Conservation (phyloP, 108 stramenopile species). For the Cyclotella choctawhatcheeana region DNA sequence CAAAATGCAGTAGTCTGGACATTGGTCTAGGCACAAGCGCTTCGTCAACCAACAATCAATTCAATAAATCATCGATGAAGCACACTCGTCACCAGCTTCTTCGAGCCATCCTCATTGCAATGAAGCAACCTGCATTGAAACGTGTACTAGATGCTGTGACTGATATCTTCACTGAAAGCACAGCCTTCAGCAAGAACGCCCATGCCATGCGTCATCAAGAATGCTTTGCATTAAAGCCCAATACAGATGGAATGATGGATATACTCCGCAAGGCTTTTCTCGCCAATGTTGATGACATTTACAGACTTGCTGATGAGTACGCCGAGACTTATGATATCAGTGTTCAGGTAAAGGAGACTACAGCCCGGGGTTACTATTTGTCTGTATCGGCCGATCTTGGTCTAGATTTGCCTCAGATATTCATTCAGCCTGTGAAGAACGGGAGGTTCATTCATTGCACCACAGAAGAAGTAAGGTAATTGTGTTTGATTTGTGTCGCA, state of each 20-base stretch:
- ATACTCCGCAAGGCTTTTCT: conserved; percentile 84
- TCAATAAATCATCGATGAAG: neutral
- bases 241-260: conserved; percentile 88
- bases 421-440: conserved; percentile 80
- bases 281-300: conserved; percentile 92
- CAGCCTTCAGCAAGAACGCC: conserved; percentile 71
- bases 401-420: conserved; percentile 66
- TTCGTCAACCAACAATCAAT: conserved; percentile 9
- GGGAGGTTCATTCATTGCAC: conserved; percentile 85
- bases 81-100: conserved; percentile 68
- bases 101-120: conserved; percentile 73
- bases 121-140: conserved; percentile 73
- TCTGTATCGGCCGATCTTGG: conserved; percentile 67
- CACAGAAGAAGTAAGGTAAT: conserved; percentile 72
- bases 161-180: conserved; percentile 80
- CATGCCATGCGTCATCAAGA: conserved; percentile 91
- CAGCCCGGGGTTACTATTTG: conserved; percentile 82
- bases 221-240: conserved; percentile 88
- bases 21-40: conserved; percentile 70
- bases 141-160: conserved; percentile 64
- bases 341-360: conserved; percentile 76
- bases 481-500: neutral
- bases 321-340: conserved; percentile 78
- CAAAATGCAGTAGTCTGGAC: conserved; percentile 61
- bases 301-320: conserved; percentile 85